Evolutionary conservation across 169 alveolate species (phyloP).

Genomic region (Plasmodium vinckei): DNA sequence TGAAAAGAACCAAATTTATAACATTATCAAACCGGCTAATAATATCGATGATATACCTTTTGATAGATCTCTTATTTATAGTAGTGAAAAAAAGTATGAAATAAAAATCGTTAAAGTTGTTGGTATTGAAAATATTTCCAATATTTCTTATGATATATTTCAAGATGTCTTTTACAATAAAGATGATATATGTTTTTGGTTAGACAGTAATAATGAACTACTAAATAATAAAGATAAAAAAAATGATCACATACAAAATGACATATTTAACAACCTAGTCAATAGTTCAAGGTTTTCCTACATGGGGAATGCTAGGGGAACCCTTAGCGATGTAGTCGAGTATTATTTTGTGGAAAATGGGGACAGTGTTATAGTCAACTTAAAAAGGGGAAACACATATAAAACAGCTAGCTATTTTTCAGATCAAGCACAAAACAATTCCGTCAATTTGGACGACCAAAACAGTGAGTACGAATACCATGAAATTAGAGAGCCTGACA

Average conservation of each 20-base stretch:
- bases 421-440: not conserved
- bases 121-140: constrained; percentile 5
- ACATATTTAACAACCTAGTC: not conserved
- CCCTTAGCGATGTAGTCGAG: constrained; percentile 46
- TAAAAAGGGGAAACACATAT: not conserved
- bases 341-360: constrained; percentile 18
- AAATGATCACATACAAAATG: not conserved
- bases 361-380: not conserved
- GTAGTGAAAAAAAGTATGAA: not conserved
- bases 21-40: not conserved
- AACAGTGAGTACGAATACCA: not conserved
- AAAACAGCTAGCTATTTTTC: no score
- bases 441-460: not conserved
- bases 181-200: constrained; percentile 37
- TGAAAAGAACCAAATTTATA: not conserved
- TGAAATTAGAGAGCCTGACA: not conserved
- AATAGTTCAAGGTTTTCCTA: constrained; percentile 58
- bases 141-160: constrained; percentile 25
- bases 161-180: constrained; percentile 13
- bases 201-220: constrained; percentile 46
- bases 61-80: no score
- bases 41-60: not conserved
- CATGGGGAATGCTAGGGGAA: constrained; percentile 77
- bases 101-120: constrained; percentile 26
- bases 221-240: not conserved